These are phyloP conservation scores for Litchi chinensis DNA, from an alignment of 345 rosid genomes.

Conservation along the genomic window DNA sequence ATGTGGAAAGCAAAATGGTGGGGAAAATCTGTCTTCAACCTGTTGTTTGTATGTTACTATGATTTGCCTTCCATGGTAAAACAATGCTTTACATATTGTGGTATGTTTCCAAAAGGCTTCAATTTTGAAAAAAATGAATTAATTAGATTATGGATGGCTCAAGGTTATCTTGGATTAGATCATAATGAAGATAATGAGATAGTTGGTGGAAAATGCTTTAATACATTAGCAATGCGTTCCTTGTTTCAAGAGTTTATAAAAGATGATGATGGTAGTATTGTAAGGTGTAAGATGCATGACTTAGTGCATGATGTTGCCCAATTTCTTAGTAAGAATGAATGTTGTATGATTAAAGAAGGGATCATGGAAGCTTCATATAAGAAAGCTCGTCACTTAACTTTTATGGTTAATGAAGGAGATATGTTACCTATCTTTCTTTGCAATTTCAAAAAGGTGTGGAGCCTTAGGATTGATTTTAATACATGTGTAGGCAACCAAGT, in stretches of 20 bases:
- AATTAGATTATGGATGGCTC: background rate
- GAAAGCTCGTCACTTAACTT: background rate
- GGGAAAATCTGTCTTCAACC: no score
- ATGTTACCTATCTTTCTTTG: background rate
- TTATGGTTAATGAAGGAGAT: background rate
- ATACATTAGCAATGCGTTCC: background rate
- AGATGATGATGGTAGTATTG: background rate
- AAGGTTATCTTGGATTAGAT: background rate
- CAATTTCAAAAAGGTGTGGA: background rate
- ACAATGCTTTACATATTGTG: slow-evolving; percentile 15
- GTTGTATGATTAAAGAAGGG: background rate
- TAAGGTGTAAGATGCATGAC: background rate
- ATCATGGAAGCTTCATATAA: background rate
- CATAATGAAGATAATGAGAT: background rate
- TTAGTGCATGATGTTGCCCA: background rate
- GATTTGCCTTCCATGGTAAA: background rate
- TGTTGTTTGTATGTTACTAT: background rate
- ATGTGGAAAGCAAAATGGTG: no score
- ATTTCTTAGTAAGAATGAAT: background rate
- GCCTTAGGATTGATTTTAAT: background rate
- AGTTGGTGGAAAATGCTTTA: background rate
- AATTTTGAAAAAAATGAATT: background rate
- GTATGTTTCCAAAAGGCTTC: slow-evolving; percentile 22
- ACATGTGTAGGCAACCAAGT: no score
- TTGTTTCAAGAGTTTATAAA: background rate